Conservation (phyloP, 768 basidiomycete species). For the Trametes elegans region DNA sequence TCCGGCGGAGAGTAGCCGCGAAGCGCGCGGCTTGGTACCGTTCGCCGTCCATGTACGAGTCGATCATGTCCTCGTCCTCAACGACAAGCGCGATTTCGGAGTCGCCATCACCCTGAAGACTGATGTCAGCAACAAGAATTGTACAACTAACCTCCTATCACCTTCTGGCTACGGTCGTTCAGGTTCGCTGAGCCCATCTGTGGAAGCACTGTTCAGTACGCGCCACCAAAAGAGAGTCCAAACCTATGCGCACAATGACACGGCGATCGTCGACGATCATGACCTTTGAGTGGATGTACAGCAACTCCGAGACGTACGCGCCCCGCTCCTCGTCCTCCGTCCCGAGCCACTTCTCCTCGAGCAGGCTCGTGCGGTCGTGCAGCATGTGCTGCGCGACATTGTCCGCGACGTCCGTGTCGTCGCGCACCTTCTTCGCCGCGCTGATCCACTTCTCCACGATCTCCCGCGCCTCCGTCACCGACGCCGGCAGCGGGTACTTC, state of each 20-base stretch:
- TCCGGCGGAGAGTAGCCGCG: slow-evolving; percentile 79
- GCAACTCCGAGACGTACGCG: slow-evolving; percentile 75
- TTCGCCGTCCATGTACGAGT: slow-evolving; percentile 74
- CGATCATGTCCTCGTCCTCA: slow-evolving; percentile 81
- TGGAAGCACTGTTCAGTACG: background rate
- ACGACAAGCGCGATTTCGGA: slow-evolving; percentile 93
- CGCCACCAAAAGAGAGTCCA: background rate
- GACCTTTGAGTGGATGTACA: slow-evolving; percentile 85
- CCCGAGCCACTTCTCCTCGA: slow-evolving; percentile 85
- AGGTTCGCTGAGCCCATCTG: slow-evolving; percentile 94
- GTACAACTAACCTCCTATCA: no score
- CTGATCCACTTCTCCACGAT: slow-evolving; percentile 70
- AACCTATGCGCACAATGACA: slow-evolving; percentile 73
- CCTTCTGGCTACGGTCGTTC: slow-evolving; percentile 85
- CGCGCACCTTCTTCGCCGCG: slow-evolving; percentile 54
- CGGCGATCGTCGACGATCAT: slow-evolving; percentile 94
- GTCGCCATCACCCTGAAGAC: slow-evolving; percentile 77
- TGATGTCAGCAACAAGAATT: background rate
- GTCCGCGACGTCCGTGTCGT: slow-evolving; percentile 66
- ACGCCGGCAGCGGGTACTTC: slow-evolving; percentile 65
- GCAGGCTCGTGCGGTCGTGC: slow-evolving; percentile 54
- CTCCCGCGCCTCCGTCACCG: slow-evolving; percentile 64
- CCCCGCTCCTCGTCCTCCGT: slow-evolving; percentile 78
- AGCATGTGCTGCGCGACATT: slow-evolving; percentile 82
- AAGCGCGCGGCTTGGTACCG: slow-evolving; percentile 74